phyloP scores from a whole-genome alignment of 805 yeast species.

The Hanseniaspora singularis region DNA sequence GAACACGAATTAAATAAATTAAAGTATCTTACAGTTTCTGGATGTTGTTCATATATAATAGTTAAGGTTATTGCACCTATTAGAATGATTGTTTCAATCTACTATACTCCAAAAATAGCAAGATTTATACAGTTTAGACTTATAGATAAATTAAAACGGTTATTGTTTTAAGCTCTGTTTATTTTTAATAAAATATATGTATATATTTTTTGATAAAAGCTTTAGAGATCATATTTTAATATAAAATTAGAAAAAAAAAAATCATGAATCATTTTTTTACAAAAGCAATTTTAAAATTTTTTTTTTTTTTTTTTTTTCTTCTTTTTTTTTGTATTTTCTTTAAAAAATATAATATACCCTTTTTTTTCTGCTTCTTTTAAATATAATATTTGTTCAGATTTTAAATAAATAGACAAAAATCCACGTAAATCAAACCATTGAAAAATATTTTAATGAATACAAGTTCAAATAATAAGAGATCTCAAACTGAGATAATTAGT shows the following conservation, averaged over 20 bases:
- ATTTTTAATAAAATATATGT: too few species aligned
- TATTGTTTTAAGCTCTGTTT: neutral
- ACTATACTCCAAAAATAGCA: slow-evolving; percentile 29
- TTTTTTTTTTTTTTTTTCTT: too few species aligned
- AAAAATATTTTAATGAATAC: neutral
- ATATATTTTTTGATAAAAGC: too few species aligned
- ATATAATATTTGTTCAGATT: neutral
- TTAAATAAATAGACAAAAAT: neutral
- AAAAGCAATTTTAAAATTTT: too few species aligned
- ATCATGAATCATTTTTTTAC: too few species aligned
- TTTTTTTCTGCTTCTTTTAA: neutral
- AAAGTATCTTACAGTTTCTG: slow-evolving; percentile 48
- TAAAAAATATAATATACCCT: too few species aligned
- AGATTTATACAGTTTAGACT: slow-evolving; percentile 17
- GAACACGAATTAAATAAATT: slow-evolving; percentile 32
- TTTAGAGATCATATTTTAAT: too few species aligned
- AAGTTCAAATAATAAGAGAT: neutral
- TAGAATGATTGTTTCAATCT: slow-evolving; percentile 25
- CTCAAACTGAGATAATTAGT: slow-evolving; percentile 38
- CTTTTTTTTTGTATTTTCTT: too few species aligned
- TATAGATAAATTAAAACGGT: slow-evolving; percentile 16
- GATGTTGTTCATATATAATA: slow-evolving; percentile 62
- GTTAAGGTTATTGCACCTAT: slow-evolving; percentile 40
- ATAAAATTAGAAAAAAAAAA: too few species aligned
- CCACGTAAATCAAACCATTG: too few species aligned